Conservation (phyloP, 2,329 filamentous ascomycete species). For the Exophiala sideris region DNA sequence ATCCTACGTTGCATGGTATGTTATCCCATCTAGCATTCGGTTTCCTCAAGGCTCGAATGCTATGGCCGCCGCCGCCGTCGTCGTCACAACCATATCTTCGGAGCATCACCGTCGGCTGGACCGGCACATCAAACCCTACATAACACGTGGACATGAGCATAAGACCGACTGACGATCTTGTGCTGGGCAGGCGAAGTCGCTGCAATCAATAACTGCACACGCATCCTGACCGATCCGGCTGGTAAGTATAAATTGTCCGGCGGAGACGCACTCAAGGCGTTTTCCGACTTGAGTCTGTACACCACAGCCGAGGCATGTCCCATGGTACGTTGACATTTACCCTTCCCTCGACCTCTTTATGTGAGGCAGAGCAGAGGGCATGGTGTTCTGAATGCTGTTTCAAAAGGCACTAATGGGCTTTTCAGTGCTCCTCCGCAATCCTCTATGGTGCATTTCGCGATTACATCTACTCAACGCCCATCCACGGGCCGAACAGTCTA, state of each 20-base stretch:
- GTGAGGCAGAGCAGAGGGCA: too few relatives aligned
- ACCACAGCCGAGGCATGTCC: constrained; percentile 58
- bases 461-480: constrained; percentile 54
- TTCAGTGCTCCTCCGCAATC: constrained; percentile 53
- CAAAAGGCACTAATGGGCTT: neutral
- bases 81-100: too few relatives aligned
- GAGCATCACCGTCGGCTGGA: too few relatives aligned
- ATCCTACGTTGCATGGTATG: constrained; percentile 51
- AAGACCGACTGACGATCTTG: neutral
- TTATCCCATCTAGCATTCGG: neutral
- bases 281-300: constrained; percentile 49
- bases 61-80: too few relatives aligned
- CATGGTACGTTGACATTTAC: constrained; percentile 41
- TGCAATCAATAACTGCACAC: constrained; percentile 54
- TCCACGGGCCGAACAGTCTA: constrained; percentile 37
- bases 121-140: too few relatives aligned
- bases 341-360: too few relatives aligned
- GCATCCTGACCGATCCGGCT: constrained; percentile 45
- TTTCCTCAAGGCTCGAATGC: too few relatives aligned
- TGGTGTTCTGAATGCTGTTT: too few relatives aligned
- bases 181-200: constrained; percentile 48
- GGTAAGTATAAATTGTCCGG: constrained; percentile 41
- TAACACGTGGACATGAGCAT: neutral
- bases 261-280: constrained; percentile 44
- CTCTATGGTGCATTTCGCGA: constrained; percentile 56